Conservation (phyloP, 2,329 filamentous ascomycete species). For the Coniochaeta sp. region DNA sequence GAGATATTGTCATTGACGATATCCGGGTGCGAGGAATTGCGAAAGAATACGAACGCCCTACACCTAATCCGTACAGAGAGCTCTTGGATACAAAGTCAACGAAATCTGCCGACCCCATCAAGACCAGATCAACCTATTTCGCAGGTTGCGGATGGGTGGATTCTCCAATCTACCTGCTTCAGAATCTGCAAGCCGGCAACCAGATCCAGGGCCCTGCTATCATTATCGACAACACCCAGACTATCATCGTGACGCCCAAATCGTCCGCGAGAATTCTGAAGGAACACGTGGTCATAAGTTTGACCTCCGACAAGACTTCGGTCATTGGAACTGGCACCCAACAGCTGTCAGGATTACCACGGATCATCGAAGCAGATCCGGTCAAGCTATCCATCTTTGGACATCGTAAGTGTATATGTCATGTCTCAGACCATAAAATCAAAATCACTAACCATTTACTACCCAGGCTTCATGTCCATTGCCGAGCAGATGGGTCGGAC, state of each 20-base stretch:
- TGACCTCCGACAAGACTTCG: background rate
- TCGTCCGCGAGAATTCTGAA: conserved; percentile 39
- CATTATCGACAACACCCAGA: conserved; percentile 61
- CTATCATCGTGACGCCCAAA: conserved; percentile 61
- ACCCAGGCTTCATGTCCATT: conserved; percentile 58
- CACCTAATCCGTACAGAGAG: background rate
- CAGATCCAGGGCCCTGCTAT: conserved; percentile 58
- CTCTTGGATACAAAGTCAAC: background rate
- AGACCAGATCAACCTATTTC: conserved; percentile 9
- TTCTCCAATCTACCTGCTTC: conserved; percentile 61
- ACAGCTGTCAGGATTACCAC: background rate
- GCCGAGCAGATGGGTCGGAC: conserved; percentile 76
- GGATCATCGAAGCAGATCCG: conserved; percentile 38
- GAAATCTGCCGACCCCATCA: too few relatives aligned
- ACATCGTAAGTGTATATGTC: conserved; percentile 37
- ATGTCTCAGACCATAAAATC: background rate
- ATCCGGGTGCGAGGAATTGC: conserved; percentile 10
- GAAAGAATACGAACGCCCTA: background rate
- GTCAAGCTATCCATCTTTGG: conserved; percentile 71
- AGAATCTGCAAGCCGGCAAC: conserved; percentile 53
- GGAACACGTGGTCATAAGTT: conserved; percentile 33
- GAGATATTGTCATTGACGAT: conserved; percentile 10
- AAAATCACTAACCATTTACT: background rate
- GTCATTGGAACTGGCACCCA: background rate
- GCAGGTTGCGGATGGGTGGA: conserved; percentile 23